Base-by-base conservation (phyloP, 345 rosid species). In the Lepidium didymum region DNA sequence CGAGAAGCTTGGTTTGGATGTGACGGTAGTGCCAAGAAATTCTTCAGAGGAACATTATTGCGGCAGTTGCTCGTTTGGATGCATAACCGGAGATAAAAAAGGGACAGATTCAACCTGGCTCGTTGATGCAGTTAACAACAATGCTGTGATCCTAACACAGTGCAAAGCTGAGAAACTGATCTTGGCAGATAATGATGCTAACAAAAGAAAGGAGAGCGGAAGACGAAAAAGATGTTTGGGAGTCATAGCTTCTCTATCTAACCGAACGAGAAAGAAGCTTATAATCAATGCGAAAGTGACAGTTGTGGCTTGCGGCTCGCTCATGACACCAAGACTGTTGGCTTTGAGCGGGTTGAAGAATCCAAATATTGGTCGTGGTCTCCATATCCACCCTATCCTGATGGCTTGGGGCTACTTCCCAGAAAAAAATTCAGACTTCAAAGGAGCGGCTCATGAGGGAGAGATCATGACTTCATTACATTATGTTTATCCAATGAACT, bases 401-500 rank as follows among this genome's bases (percentile, higher is more conserved):
- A 10, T 82, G 55, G 81, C 62, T 21, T 88, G 95, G 91, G 96
- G 90, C 15, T 82, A 84, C 78, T 84, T 88, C 50, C 87, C 87
- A 7, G 85, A 85, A 27, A 55, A 72, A 7, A 36, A 14, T 6
- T 47, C 81, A 4, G 70, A 55, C 7, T 43, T 84, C 4, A 25
- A 75, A 55, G 89, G 87, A 63, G 80, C 60, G 31, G 33, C 35
- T 36, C 80, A 67, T 25, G 85, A 87, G 40, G 96, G 92, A 73
- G 95, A 86, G 69, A 81, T 92, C 67, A 58, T 85, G 62, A 92
- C 86, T 45, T 79, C 98, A 2, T 14, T 84, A 42, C 84, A 78
- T 47, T 78, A 80, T 61, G 82, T 85, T 36, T 38, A 50, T 29
- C 68, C 82, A 19, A 73, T 65, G 29, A 84, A 83, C 18, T 79